Conservation (phyloP, 192 early-diverging fungal species). For the Anaeromyces robustus region DNA sequence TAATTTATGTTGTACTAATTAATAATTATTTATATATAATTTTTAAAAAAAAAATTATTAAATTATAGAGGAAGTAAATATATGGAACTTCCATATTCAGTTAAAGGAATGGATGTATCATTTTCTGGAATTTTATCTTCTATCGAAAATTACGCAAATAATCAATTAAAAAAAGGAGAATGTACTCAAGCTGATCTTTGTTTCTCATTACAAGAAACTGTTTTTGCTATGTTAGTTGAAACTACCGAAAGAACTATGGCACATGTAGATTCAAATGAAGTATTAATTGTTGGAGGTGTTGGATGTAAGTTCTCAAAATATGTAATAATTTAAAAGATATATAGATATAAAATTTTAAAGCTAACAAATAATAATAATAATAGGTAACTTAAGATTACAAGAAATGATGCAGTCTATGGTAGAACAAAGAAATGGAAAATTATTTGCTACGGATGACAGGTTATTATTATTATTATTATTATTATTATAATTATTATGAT, state of each 20-base stretch:
- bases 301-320: slow-evolving; percentile 48
- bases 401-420: slow-evolving; percentile 98
- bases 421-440: slow-evolving; percentile 60
- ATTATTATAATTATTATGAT: slow-evolving; percentile 1
- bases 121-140: slow-evolving; percentile 89
- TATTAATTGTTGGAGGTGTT: slow-evolving; percentile 92
- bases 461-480: slow-evolving; percentile 14
- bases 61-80: slow-evolving; percentile 55
- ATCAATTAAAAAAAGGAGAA: slow-evolving; percentile 21
- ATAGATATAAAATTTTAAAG: neutral
- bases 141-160: slow-evolving; percentile 62
- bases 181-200: slow-evolving; percentile 81
- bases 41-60: neutral
- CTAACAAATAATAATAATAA: neutral
- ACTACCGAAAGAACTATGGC: slow-evolving; percentile 98
- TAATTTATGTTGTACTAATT: too few species aligned
- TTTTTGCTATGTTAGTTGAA: slow-evolving; percentile 99
- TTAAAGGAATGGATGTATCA: slow-evolving; percentile 99
- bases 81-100: slow-evolving; percentile 83
- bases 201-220: slow-evolving; percentile 88
- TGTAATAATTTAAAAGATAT: too few species aligned
- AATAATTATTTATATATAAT: too few species aligned
- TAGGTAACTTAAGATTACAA: slow-evolving; percentile 77
- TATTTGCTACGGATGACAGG: slow-evolving; percentile 94
- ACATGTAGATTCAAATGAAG: slow-evolving; percentile 78